phyloP scores from a whole-genome alignment of 2,329 filamentous ascomycete species.

The Cladophialophora yegresii region DNA sequence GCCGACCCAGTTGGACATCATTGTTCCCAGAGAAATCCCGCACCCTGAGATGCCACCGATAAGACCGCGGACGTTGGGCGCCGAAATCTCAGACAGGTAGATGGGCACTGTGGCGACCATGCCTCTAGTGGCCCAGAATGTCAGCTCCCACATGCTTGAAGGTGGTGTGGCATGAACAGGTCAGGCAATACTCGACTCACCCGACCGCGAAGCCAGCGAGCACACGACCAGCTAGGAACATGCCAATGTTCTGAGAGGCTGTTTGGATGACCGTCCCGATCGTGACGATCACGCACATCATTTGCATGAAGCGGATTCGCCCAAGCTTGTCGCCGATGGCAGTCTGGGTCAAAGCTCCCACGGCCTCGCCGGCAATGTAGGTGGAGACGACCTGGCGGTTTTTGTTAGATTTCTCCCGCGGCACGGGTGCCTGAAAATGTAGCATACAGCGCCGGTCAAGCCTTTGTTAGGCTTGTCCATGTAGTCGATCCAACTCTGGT shows the following conservation, averaged over 20 bases:
- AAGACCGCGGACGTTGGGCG: conserved; percentile 69
- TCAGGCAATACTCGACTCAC: conserved; percentile 67
- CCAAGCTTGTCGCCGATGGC: conserved; percentile 57
- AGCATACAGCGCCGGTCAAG: conserved; percentile 55
- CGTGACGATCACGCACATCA: conserved; percentile 70
- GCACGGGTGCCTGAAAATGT: not conserved
- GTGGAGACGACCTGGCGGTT: conserved; percentile 55
- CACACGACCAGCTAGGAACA: conserved; percentile 71
- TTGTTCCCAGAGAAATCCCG: conserved; percentile 75
- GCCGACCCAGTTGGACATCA: conserved; percentile 72
- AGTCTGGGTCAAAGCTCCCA: conserved; percentile 58
- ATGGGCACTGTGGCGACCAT: conserved; percentile 37
- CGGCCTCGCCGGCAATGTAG: conserved; percentile 62
- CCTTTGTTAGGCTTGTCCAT: conserved; percentile 59
- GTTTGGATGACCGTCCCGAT: conserved; percentile 69
- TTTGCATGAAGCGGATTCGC: conserved; percentile 52
- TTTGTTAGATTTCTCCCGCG: not conserved
- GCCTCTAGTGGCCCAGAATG: conserved; percentile 10
- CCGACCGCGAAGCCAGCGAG: conserved; percentile 76
- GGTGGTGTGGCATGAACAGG: conserved; percentile 41
- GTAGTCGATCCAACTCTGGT: conserved; percentile 62
- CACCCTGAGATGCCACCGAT: conserved; percentile 81
- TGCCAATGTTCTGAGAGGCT: conserved; percentile 55
- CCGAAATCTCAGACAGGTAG: conserved; percentile 42
- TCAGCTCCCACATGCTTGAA: not conserved